A percentile compares a stretch with the other conserved stretches of the same genome.
phyloP scores from a whole-genome alignment of 1,284 basidiomycete genomes.

The Ganoderma leucocontextum region DNA sequence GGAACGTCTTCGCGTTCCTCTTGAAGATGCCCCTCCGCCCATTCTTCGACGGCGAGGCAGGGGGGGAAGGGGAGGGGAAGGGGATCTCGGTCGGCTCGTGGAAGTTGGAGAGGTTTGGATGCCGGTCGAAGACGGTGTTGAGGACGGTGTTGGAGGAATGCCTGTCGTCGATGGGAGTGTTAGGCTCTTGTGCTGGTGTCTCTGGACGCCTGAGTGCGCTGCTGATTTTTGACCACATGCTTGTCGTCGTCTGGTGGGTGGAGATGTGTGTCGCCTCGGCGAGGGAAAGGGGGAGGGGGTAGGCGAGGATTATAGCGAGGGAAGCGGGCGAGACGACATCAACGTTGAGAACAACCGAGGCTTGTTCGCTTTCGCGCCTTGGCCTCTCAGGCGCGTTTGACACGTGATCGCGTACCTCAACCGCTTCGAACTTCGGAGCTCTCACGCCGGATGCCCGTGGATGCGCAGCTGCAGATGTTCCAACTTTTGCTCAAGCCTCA shows the following conservation, averaged over 20 bases:
- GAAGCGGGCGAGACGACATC: conserved; percentile 19
- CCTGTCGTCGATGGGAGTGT: conserved; percentile 49
- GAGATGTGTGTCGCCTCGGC: conserved; percentile 19
- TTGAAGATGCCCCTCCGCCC: conserved; percentile 48
- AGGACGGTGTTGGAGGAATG: conserved; percentile 48
- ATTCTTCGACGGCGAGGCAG: conserved; percentile 51
- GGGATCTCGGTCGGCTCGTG: conserved; percentile 49
- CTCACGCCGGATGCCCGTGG: not conserved
- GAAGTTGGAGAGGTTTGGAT: conserved; percentile 67
- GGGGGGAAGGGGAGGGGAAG: conserved; percentile 52
- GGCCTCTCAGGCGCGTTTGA: conserved; percentile 10
- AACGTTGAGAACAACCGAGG: conserved; percentile 16
- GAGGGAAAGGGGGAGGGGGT: conserved; percentile 3
- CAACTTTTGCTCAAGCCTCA: not conserved
- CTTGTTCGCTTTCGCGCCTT: conserved; percentile 16
- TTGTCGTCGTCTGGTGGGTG: conserved; percentile 8
- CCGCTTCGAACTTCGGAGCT: not conserved
- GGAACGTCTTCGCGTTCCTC: conserved; percentile 43
- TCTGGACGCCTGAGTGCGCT: conserved; percentile 56
- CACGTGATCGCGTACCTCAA: conserved; percentile 22
- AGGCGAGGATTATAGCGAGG: conserved; percentile 18
- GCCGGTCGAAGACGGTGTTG: conserved; percentile 60
- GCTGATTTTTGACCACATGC: conserved; percentile 72
- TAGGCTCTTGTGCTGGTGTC: conserved; percentile 33
- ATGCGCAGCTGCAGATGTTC: not conserved